These are phyloP conservation scores for Arthrinium phaeospermum DNA, from an alignment of 2,329 filamentous ascomycete species.

Conservation along the genomic window DNA sequence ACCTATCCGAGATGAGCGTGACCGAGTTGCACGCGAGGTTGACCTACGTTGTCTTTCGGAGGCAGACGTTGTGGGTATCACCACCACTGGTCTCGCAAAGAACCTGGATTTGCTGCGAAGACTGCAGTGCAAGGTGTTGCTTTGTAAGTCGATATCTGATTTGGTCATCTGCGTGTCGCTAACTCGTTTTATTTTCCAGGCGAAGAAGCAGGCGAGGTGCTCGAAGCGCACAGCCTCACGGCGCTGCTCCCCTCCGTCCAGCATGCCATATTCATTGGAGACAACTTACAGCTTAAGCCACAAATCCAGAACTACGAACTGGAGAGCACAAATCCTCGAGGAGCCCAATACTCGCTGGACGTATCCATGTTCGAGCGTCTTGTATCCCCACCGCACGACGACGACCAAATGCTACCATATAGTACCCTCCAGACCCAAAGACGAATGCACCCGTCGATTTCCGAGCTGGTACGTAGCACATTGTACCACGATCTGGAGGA, in stretches of 20 bases:
- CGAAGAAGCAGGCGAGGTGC: constrained; percentile 72
- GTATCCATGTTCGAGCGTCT: constrained; percentile 67
- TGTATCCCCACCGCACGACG: constrained; percentile 37
- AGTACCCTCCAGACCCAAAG: constrained; percentile 57
- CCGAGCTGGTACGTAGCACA: constrained; percentile 57
- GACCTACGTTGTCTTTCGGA: constrained; percentile 44
- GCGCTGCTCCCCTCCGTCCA: constrained; percentile 64
- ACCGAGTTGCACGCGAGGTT: constrained; percentile 37
- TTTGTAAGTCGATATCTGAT: constrained; percentile 43
- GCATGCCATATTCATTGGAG: constrained; percentile 68
- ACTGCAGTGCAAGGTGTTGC: constrained; percentile 59
- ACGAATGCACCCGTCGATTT: constrained; percentile 65
- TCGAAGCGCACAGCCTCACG: constrained; percentile 67
- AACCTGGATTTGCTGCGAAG: constrained; percentile 55
- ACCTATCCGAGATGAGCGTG: constrained; percentile 25
- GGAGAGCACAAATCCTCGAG: constrained; percentile 54
- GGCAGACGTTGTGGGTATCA: constrained; percentile 61
- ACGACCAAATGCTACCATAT: constrained; percentile 35
- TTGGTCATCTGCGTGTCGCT: background rate
- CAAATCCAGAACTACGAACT: constrained; percentile 61
- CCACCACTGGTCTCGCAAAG: constrained; percentile 63
- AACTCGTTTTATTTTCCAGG: constrained; percentile 29
- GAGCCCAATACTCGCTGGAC: constrained; percentile 59
- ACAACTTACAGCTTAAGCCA: constrained; percentile 67
- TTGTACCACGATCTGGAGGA: constrained; percentile 61